Evolutionary conservation across 2,329 filamentous ascomycete genomes (phyloP).

Genomic region (Fusarium scirpi): DNA sequence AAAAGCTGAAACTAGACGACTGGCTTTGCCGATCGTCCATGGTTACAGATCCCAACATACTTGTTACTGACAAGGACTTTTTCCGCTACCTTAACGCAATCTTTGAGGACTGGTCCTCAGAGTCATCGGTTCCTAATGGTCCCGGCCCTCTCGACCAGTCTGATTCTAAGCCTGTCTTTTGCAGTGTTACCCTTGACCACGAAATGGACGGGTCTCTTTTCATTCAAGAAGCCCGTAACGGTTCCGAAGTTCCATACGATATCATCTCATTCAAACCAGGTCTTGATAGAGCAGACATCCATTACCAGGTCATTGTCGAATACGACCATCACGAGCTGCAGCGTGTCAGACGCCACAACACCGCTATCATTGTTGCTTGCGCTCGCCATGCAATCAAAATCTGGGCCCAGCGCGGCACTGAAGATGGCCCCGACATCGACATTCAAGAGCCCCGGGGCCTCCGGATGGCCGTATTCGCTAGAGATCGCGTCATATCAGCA

Average conservation of each 20-base stretch:
- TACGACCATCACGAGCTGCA: not conserved
- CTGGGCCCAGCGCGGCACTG: not conserved
- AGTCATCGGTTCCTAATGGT: not conserved
- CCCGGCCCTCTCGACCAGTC: no score
- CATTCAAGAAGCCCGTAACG: not conserved
- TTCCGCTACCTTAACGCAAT: not conserved
- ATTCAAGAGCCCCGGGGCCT: not conserved
- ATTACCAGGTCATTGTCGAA: not conserved
- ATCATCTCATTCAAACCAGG: not conserved
- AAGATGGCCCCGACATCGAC: not conserved
- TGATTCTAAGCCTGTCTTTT: not conserved
- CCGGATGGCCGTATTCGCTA: not conserved
- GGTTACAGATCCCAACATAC: not conserved
- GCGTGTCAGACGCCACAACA: not conserved
- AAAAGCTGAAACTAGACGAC: not conserved
- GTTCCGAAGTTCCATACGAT: not conserved
- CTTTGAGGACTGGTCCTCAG: not conserved
- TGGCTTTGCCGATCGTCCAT: not conserved
- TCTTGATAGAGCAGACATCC: fast-evolving
- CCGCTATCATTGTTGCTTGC: not conserved
- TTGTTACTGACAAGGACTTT: not conserved
- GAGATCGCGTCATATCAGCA: not conserved
- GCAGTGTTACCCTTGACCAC: not conserved
- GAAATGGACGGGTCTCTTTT: not conserved
- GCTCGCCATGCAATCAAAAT: not conserved